phyloP scores from a whole-genome alignment of 1,284 basidiomycete species.

The Ustilago tritici region DNA sequence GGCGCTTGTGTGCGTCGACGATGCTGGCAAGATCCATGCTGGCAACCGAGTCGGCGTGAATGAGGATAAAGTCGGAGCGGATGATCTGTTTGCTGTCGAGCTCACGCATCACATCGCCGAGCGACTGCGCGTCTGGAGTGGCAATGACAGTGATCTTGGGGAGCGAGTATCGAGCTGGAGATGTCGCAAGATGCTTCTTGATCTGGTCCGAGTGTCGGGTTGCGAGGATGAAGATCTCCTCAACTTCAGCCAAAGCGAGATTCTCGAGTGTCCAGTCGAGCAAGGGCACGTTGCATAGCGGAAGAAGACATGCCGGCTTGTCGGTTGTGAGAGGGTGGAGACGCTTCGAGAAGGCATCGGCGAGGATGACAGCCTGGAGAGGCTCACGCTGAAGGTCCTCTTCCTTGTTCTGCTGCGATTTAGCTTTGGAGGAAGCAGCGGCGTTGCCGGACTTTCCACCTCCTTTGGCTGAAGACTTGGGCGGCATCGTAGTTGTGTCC shows the following conservation, averaged over 20 bases:
- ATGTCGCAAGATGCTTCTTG: constrained; percentile 76
- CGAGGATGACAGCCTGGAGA: constrained; percentile 90
- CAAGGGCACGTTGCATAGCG: constrained; percentile 91
- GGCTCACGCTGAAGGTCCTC: constrained; percentile 65
- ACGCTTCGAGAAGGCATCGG: constrained; percentile 93
- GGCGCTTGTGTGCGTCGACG: constrained; percentile 87
- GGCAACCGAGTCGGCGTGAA: constrained; percentile 92
- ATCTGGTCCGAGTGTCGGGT: constrained; percentile 67
- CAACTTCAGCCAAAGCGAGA: constrained; percentile 88
- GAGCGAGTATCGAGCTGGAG: constrained; percentile 62
- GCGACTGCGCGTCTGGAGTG: constrained; percentile 87
- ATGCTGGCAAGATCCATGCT: constrained; percentile 91
- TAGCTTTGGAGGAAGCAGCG: constrained; percentile 35
- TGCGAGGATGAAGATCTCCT: constrained; percentile 94
- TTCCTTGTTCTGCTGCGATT: constrained; percentile 44
- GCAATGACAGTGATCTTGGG: constrained; percentile 79
- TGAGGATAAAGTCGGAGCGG: constrained; percentile 81
- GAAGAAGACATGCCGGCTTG: constrained; percentile 78
- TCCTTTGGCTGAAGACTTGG: constrained; percentile 34
- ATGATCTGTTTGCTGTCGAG: constrained; percentile 89
- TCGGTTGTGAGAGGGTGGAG: constrained; percentile 83
- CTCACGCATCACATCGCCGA: constrained; percentile 95
- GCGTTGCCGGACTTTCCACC: constrained; percentile 23
- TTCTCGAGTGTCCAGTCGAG: constrained; percentile 97
- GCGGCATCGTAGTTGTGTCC: constrained; percentile 26